These are phyloP conservation scores for Talaromyces atroroseus DNA, from an alignment of 2,329 filamentous ascomycete genomes.

Conservation along the genomic window DNA sequence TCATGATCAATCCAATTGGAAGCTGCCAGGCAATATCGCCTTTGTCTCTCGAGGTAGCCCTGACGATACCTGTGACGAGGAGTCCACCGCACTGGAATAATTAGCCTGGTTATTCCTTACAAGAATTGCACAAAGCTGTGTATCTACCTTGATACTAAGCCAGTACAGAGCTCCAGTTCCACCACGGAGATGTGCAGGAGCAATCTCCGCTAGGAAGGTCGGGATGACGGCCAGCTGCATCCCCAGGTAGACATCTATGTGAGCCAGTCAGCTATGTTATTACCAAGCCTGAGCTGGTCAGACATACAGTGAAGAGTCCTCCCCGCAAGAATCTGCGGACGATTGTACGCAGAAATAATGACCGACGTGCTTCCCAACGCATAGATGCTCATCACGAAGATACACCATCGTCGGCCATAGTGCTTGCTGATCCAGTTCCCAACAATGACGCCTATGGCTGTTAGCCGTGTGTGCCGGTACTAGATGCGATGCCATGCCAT, in stretches of 20 bases:
- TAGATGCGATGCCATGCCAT: too few relatives aligned
- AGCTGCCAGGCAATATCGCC: constrained; percentile 27
- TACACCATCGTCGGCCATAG: constrained; percentile 4
- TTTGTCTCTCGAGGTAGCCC: constrained; percentile 15
- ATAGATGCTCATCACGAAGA: constrained; percentile 5
- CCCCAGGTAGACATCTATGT: constrained; percentile 28
- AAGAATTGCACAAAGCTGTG: too few relatives aligned
- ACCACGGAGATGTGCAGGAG: constrained; percentile 16
- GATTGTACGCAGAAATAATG: not conserved
- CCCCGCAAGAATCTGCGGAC: constrained; percentile 1
- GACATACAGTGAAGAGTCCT: constrained; percentile 1
- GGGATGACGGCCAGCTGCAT: constrained; percentile 40
- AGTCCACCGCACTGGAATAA: constrained; percentile 14
- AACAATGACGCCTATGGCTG: not conserved
- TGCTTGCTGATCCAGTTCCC: constrained; percentile 5
- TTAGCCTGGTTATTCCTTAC: not conserved
- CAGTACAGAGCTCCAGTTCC: constrained; percentile 17
- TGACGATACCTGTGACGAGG: constrained; percentile 15
- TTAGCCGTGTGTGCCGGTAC: not conserved
- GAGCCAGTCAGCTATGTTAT: not conserved
- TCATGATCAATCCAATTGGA: constrained; percentile 19
- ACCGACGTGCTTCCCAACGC: not conserved
- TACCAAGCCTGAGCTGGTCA: not conserved
- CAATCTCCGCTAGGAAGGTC: constrained; percentile 24
- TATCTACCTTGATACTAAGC: constrained; percentile 16